A percentile compares a stretch with the other conserved stretches of the same genome.
Evolutionary conservation across 2,329 filamentous ascomycete species (phyloP).

Genomic region (Cladorrhinum sp.): DNA sequence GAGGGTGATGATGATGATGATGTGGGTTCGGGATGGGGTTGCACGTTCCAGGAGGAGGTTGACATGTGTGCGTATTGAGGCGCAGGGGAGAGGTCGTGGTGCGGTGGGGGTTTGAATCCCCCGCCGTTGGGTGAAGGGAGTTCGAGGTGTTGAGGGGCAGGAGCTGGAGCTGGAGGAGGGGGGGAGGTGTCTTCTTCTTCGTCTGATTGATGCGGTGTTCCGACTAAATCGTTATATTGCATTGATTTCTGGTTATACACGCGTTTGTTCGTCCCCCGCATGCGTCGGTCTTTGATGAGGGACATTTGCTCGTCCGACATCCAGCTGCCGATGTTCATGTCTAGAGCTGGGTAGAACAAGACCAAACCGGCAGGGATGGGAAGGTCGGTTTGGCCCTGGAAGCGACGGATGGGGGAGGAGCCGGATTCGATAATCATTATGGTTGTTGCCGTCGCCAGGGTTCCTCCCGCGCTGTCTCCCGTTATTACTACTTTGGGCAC

Average conservation of each 20-base stretch:
- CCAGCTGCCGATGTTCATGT: conserved; percentile 98
- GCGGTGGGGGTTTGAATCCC: conserved; percentile 10
- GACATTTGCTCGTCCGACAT: conserved; percentile 99
- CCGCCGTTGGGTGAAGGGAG: conserved; percentile 11
- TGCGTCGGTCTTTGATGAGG: conserved; percentile 78
- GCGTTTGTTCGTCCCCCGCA: conserved; percentile 71
- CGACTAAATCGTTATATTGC: conserved; percentile 80
- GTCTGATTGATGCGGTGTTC: conserved; percentile 78
- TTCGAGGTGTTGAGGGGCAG: not conserved
- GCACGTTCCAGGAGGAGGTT: conserved; percentile 38
- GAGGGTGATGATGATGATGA: conserved; percentile 7
- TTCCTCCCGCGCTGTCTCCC: conserved; percentile 80
- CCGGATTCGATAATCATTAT: conserved; percentile 85
- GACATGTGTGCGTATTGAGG: conserved; percentile 50
- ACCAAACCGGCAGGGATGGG: conserved; percentile 77
- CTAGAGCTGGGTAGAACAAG: conserved; percentile 83
- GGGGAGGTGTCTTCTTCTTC: conserved; percentile 58
- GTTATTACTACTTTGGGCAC: conserved; percentile 68
- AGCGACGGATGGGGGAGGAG: conserved; percentile 53
- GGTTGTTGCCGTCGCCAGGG: conserved; percentile 73
- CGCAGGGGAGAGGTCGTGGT: conserved; percentile 36
- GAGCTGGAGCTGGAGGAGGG: conserved; percentile 29
- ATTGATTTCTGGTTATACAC: conserved; percentile 82
- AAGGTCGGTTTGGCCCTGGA: conserved; percentile 56
- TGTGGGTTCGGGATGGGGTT: conserved; percentile 11